Evolutionary conservation across 2,329 filamentous ascomycete genomes (phyloP).

Genomic region (Ophiostoma sp.): DNA sequence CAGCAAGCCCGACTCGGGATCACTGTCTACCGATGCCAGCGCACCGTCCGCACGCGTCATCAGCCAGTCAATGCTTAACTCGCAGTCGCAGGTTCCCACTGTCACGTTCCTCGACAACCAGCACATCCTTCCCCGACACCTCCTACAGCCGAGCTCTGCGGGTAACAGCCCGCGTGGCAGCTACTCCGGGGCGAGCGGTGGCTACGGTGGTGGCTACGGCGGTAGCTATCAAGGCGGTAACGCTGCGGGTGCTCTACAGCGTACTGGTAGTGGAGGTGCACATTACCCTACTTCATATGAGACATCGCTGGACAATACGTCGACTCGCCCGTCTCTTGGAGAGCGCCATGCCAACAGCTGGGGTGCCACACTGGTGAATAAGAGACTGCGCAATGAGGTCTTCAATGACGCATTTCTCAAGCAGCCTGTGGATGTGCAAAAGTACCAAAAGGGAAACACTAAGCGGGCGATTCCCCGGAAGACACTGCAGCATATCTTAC

Average conservation of each 20-base stretch:
- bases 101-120: constrained; percentile 92
- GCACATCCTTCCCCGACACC: constrained; percentile 81
- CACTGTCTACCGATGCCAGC: constrained; percentile 19
- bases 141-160: constrained; percentile 56
- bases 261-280: not conserved
- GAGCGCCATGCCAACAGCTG: constrained; percentile 62
- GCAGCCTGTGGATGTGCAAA: constrained; percentile 73
- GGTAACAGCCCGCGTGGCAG: constrained; percentile 24
- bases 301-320: not conserved
- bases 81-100: constrained; percentile 66
- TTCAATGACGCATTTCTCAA: constrained; percentile 88
- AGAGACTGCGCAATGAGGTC: constrained; percentile 80
- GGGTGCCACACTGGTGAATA: constrained; percentile 90
- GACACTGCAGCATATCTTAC: constrained; percentile 42
- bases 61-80: constrained; percentile 69
- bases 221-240: too few relatives aligned
- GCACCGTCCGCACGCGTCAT: constrained; percentile 41
- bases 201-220: not conserved
- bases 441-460: constrained; percentile 61
- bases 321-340: constrained; percentile 42
- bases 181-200: constrained; percentile 15
- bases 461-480: constrained; percentile 59
- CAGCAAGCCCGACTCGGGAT: constrained; percentile 13
- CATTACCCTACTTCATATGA: not conserved
- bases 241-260: not conserved